Conservation (phyloP, 2,329 filamentous ascomycete species). For the Fusarium lyarnte region DNA sequence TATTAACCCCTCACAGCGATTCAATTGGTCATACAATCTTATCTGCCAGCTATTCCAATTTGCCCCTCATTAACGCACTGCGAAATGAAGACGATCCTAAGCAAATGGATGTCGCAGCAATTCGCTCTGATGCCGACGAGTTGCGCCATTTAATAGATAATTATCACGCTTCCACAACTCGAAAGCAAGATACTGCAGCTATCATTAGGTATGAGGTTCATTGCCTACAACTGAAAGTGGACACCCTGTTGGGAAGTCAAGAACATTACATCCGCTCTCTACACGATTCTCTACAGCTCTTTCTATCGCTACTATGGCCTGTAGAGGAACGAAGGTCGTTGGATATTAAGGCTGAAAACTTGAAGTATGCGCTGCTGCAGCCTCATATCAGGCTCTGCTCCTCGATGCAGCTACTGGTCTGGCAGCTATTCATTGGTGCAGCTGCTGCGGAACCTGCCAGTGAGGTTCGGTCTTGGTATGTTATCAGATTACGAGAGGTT, state of each 20-base stretch:
- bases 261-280: conserved; percentile 24
- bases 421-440: conserved; percentile 37
- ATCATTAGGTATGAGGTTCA: conserved; percentile 6
- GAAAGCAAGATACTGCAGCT: neutral
- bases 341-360: neutral
- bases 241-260: conserved; percentile 1
- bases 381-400: conserved; percentile 29
- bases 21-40: conserved; percentile 21
- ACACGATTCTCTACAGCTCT: neutral
- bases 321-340: neutral
- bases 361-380: conserved; percentile 1
- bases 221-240: conserved; percentile 8
- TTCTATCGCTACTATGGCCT: conserved; percentile 26
- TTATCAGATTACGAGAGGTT: neutral
- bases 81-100: neutral
- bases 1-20: neutral
- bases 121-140: neutral
- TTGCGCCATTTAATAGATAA: neutral
- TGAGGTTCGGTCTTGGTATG: conserved; percentile 4
- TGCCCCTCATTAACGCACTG: conserved; percentile 26
- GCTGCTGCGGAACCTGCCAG: neutral
- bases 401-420: conserved; percentile 26
- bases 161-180: neutral
- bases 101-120: neutral
- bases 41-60: neutral